phyloP scores from a whole-genome alignment of 352 stramenopile genomes.

The Phytopythium litorale region DNA sequence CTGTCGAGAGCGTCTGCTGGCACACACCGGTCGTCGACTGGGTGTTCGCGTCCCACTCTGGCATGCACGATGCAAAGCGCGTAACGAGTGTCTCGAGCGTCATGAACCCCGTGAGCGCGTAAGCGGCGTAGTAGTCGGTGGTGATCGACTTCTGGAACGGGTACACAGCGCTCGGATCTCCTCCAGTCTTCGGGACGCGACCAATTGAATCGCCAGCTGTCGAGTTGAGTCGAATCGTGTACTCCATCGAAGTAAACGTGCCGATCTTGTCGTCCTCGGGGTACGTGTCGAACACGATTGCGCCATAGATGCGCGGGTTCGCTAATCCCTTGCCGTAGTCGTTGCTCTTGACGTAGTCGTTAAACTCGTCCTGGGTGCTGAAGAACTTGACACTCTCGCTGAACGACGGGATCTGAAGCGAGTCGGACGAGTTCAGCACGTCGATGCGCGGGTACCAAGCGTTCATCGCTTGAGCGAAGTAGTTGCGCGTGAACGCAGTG shows the following conservation, averaged over 20 bases:
- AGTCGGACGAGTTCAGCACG: slow-evolving; percentile 17
- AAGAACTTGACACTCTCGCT: slow-evolving; percentile 64
- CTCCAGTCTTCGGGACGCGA: neutral
- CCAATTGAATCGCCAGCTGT: slow-evolving; percentile 6
- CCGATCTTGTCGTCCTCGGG: slow-evolving; percentile 29
- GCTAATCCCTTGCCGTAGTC: slow-evolving; percentile 41
- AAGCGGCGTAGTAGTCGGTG: slow-evolving; percentile 18
- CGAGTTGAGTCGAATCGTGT: slow-evolving; percentile 47
- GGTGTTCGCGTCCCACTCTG: slow-evolving; percentile 19
- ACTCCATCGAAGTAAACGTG: slow-evolving; percentile 34
- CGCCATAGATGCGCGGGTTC: slow-evolving; percentile 57
- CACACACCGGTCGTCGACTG: slow-evolving; percentile 23
- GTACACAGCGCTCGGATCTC: neutral
- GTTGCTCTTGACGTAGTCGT: slow-evolving; percentile 45
- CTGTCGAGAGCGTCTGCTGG: slow-evolving; percentile 15
- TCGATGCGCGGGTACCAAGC: slow-evolving; percentile 56
- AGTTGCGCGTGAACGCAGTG: slow-evolving; percentile 47
- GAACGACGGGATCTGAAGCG: slow-evolving; percentile 42
- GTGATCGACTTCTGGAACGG: slow-evolving; percentile 20
- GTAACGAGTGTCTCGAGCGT: slow-evolving; percentile 52
- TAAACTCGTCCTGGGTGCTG: slow-evolving; percentile 30
- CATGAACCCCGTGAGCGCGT: slow-evolving; percentile 34
- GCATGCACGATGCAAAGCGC: slow-evolving; percentile 29
- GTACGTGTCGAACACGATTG: slow-evolving; percentile 56
- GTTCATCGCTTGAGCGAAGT: slow-evolving; percentile 43